Evolutionary conservation across 176 grass and related monocot species (phyloP).

Genomic region (Musa troglodytarum): DNA sequence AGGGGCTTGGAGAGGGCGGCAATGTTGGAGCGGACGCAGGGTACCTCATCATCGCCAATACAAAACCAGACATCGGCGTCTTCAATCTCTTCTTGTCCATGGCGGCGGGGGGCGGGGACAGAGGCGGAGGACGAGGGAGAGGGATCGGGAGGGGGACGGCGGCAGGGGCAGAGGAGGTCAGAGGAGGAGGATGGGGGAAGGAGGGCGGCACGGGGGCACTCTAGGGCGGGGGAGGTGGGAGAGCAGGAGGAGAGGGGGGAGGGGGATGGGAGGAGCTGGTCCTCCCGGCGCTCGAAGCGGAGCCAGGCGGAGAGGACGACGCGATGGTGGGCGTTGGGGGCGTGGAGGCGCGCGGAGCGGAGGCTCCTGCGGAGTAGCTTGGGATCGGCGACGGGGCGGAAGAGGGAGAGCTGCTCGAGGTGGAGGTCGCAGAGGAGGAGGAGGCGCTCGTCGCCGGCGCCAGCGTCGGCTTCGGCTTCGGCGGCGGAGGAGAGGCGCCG

Average conservation of each 20-base stretch:
- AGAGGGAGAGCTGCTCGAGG: conserved; percentile 79
- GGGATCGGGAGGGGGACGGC: conserved; percentile 11
- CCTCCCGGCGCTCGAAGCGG: conserved; percentile 77
- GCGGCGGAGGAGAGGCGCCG: conserved; percentile 31
- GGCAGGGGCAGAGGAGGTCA: conserved; percentile 48
- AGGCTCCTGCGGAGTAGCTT: conserved; percentile 60
- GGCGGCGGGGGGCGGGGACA: not conserved
- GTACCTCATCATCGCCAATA: conserved; percentile 70
- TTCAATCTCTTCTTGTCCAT: conserved; percentile 22
- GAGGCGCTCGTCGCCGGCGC: not conserved
- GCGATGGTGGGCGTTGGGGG: conserved; percentile 61
- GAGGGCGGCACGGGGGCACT: conserved; percentile 75
- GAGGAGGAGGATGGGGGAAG: conserved; percentile 27
- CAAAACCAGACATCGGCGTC: conserved; percentile 78
- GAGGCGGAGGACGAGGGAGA: conserved; percentile 10
- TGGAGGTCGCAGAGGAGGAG: conserved; percentile 57
- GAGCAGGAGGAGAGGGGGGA: conserved; percentile 46
- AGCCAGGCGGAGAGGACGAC: conserved; percentile 87
- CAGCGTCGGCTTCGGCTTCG: conserved; percentile 1
- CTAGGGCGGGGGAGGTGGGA: conserved; percentile 55
- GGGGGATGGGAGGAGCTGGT: conserved; percentile 54
- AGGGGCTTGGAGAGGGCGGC: conserved; percentile 68
- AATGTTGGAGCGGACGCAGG: conserved; percentile 77
- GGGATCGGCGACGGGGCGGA: conserved; percentile 43
- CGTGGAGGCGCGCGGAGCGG: conserved; percentile 61